Conservation (phyloP, 805 yeast species). For the Pichia exigua region DNA sequence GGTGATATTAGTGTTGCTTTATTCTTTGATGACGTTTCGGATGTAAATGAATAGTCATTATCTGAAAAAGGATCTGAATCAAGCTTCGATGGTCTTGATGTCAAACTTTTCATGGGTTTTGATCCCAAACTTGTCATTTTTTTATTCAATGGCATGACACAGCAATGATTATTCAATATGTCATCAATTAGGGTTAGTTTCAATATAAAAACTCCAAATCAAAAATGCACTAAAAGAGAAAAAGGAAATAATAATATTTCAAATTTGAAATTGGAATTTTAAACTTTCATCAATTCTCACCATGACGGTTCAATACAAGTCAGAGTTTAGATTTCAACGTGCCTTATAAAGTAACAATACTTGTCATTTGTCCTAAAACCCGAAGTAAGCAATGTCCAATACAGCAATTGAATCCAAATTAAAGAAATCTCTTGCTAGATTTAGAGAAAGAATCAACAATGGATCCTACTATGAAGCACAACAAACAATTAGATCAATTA, state of each 20-base stretch:
- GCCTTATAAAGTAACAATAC: background rate
- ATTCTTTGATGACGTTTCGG: background rate
- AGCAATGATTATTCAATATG: background rate
- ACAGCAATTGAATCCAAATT: constrained; percentile 32
- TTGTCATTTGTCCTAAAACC: background rate
- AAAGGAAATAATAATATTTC: too few relatives aligned
- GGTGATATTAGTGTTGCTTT: background rate
- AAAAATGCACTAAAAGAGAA: too few relatives aligned
- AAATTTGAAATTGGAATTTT: too few relatives aligned
- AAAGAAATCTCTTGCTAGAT: constrained; percentile 54
- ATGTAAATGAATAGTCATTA: background rate
- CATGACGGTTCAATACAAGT: too few relatives aligned
- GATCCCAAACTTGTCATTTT: background rate
- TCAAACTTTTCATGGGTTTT: background rate
- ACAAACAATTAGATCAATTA: constrained; percentile 85
- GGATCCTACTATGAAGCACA: constrained; percentile 92
- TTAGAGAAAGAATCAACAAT: constrained; percentile 55
- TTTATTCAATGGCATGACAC: background rate
- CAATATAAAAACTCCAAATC: background rate
- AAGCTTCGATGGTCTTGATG: background rate
- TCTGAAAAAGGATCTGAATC: background rate
- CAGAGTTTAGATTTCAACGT: background rate
- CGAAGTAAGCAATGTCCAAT: background rate
- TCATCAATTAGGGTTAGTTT: too few relatives aligned
- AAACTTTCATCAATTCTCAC: too few relatives aligned